Conservation (phyloP, 768 basidiomycete species). For the Suillus luteus region DNA sequence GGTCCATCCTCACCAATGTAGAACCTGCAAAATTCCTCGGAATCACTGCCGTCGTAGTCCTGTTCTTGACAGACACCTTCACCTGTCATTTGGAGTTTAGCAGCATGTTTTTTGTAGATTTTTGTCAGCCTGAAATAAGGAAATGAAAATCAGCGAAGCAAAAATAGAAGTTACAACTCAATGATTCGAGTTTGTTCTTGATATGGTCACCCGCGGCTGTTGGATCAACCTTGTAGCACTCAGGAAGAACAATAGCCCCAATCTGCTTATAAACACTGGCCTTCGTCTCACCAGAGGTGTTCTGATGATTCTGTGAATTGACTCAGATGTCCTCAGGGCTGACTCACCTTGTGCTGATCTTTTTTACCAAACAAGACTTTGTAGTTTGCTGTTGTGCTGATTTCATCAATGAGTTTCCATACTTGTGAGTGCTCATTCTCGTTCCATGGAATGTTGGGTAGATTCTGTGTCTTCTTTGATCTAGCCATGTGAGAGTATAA, state of each 20-base stretch:
- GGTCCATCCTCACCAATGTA: no score
- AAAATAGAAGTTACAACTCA: no score
- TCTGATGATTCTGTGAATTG: background rate
- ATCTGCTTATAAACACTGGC: constrained; percentile 16
- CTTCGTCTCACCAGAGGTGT: background rate
- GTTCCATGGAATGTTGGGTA: background rate
- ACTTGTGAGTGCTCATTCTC: background rate
- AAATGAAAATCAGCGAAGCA: no score
- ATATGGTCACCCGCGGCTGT: constrained; percentile 17
- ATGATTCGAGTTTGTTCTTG: constrained; percentile 25
- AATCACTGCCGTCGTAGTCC: no score
- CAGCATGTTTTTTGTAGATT: no score
- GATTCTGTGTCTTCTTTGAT: no score
- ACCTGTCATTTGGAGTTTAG: no score
- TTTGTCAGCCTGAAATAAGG: no score
- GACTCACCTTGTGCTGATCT: background rate
- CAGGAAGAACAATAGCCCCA: constrained; percentile 22
- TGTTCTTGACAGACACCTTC: no score
- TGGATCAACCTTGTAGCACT: constrained; percentile 16
- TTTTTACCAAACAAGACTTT: background rate
- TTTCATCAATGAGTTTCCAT: background rate
- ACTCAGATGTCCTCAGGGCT: background rate
- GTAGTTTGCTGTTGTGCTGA: background rate
- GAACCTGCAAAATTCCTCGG: no score
- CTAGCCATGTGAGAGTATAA: no score